Evolutionary conservation across 441 rosid species (phyloP), one percentile per base, ranked within the genome.

Genomic region (Kokia cookei): DNA sequence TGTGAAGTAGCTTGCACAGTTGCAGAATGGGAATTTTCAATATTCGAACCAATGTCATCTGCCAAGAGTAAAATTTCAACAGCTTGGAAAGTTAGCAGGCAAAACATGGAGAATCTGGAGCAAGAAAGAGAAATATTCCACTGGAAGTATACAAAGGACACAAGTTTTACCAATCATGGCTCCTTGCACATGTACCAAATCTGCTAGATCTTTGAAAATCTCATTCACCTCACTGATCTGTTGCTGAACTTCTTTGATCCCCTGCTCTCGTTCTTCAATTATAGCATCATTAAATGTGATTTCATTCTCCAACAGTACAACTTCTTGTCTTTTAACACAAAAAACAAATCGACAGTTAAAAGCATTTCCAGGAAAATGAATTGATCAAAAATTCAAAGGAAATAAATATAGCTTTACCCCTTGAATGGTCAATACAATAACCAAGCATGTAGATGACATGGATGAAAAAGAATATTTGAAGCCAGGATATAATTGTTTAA

Each of bases 261-360:
- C 93, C 72, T 87, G 89, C 65, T 89, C 93, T 65, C 93, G 82
- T 84, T 89, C 93, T 80, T 87, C 93, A 24, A 89, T 87, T 17
- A 87, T 80, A 62, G 93, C 89, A 78, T 89, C 93, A 24, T 89
- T 89, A 81, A 87, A 89, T 68, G 84, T 81, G 77, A 89, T 84
- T 73, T 89, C 93, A 70, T 86, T 87, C 74, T 89, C 89, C 77
- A 89, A 63, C 37, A 80, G 72, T 69, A 84, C 74, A 51, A 86
- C 82, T 26, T 82, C 86, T 81, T 87, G 85, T 80, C 91, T 89
- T 81, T 37, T 69, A 14, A 37, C 11, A 19, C 13, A 45, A 47
- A 14, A 50, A 15, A 45, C 7, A 60, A 11, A 7, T 53, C 4
- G 51, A 64, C 27, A 50, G 12, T 19, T 6, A 73, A 51, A 35